A percentile compares a stretch with the other conserved stretches of the same genome.
Evolutionary conservation across 2,329 filamentous ascomycete species (phyloP).

Genomic region (Colletotrichum filicis): DNA sequence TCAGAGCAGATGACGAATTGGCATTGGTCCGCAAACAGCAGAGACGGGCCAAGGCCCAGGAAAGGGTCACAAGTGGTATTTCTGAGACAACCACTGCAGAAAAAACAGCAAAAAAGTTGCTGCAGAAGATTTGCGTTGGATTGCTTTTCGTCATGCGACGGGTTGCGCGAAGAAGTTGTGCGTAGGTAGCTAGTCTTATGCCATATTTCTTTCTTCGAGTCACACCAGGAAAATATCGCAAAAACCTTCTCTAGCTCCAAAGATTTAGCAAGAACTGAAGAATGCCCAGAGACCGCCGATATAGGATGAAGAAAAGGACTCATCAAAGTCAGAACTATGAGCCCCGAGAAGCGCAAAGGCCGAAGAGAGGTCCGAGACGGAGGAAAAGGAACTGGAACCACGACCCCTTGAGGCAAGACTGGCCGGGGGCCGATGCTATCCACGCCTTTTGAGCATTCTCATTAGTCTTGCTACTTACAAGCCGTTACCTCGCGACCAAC

Average conservation of each 20-base stretch:
- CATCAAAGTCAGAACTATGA: constrained; percentile 6
- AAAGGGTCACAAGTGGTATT: constrained; percentile 4
- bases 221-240: background rate
- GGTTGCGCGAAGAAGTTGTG: background rate
- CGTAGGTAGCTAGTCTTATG: background rate
- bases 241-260: background rate
- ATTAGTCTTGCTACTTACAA: constrained; percentile 26
- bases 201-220: background rate
- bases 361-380: constrained; percentile 29
- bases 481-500: background rate
- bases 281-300: constrained; percentile 15
- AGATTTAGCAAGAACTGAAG: background rate
- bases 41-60: background rate
- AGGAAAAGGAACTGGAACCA: background rate
- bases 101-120: constrained; percentile 6
- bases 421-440: constrained; percentile 16
- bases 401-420: background rate
- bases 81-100: constrained; percentile 19
- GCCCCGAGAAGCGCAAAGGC: constrained; percentile 9
- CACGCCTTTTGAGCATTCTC: constrained; percentile 1
- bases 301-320: constrained; percentile 31
- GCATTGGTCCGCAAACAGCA: constrained; percentile 29
- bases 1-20: constrained; percentile 3
- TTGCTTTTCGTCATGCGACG: background rate
- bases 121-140: constrained; percentile 27